These are phyloP conservation scores for Globisporangium cystogenes DNA, from an alignment of 352 stramenopile genomes.

Conservation along the genomic window DNA sequence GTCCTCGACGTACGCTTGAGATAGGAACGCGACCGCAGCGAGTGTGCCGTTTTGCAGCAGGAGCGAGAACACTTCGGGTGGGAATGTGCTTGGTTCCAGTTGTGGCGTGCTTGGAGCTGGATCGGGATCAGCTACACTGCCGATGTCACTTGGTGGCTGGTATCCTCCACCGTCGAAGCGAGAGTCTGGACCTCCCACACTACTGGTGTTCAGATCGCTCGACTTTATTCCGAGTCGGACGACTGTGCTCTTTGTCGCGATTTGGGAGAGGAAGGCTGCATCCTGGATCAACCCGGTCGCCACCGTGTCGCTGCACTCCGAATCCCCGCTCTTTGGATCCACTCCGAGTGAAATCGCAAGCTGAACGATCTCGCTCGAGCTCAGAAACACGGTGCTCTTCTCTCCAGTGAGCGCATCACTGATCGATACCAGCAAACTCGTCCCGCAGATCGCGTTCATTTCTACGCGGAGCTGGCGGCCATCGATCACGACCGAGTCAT, in stretches of 20 bases:
- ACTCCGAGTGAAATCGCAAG: slow-evolving; percentile 1
- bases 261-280: slow-evolving; percentile 22
- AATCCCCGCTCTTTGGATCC: no score
- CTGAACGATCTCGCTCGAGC: slow-evolving; percentile 4
- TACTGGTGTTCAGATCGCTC: slow-evolving; percentile 7
- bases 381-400: slow-evolving; percentile 12
- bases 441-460: slow-evolving; percentile 16
- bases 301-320: neutral
- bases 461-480: slow-evolving; percentile 12
- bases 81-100: slow-evolving; percentile 2
- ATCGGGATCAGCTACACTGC: neutral
- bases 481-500: slow-evolving; percentile 11
- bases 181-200: neutral
- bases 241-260: slow-evolving; percentile 25
- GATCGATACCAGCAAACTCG: slow-evolving; percentile 20
- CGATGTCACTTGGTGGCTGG: neutral
- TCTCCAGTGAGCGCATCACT: slow-evolving; percentile 2
- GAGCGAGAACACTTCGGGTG: slow-evolving; percentile 14
- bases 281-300: slow-evolving; percentile 20
- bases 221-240: slow-evolving; percentile 22
- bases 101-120: neutral
- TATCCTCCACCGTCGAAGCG: neutral
- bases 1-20: slow-evolving; percentile 42
- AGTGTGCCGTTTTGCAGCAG: slow-evolving; percentile 21
- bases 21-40: slow-evolving; percentile 34